Conservation (phyloP, 73 alveolate genomes). For the Paramecium octaurelia region DNA sequence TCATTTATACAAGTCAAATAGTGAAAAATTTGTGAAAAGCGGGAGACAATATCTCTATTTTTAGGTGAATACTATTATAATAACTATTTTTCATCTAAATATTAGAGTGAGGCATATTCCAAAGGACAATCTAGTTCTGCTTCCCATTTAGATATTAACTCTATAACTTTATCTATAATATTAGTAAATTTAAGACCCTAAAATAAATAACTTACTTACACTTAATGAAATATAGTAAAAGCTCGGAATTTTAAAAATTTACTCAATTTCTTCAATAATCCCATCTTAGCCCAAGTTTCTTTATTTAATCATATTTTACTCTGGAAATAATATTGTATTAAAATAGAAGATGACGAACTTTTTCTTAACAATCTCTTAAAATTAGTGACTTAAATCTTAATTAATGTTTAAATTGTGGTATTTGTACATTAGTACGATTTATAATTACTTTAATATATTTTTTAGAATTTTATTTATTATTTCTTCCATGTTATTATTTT, state of each 20-base stretch:
- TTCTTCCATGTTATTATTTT: no score
- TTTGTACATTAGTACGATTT: not conserved
- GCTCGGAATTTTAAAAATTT: not conserved
- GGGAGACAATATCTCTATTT: not conserved
- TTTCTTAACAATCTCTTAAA: not conserved
- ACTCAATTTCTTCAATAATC: not conserved
- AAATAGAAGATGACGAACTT: not conserved
- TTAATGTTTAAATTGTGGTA: not conserved
- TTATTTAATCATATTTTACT: not conserved
- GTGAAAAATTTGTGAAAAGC: no score
- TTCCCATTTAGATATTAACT: not conserved
- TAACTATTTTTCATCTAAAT: not conserved
- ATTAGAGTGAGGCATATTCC: not conserved
- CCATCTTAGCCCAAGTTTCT: not conserved
- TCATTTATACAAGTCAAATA: no score
- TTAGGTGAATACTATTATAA: not conserved
- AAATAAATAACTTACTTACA: not conserved
- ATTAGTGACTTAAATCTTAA: not conserved
- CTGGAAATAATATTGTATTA: not conserved
- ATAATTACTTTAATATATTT: no score
- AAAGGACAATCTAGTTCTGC: not conserved
- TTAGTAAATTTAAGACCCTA: not conserved
- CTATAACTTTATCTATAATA: not conserved
- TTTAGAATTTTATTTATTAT: no score
- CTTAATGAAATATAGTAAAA: not conserved